Evolutionary conservation across 495 filamentous ascomycete species (phyloP).

Genomic region (Lindgomyces ingoldianus): DNA sequence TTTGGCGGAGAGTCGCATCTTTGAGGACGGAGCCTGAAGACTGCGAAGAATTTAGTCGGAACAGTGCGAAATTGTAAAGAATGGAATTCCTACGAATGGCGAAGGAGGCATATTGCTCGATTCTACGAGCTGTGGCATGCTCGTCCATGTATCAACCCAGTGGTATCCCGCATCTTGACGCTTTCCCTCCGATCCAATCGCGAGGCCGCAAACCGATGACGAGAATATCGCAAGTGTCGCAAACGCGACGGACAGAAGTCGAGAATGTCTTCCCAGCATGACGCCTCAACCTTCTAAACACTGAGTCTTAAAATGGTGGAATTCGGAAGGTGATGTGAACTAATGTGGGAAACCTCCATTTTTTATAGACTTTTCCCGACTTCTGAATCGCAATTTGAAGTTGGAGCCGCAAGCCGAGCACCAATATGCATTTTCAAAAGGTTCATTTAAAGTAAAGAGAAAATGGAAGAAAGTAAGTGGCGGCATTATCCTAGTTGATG

Average conservation of each 20-base stretch:
- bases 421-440: neutral
- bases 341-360: neutral
- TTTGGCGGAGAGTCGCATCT: conserved; percentile 68
- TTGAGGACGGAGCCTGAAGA: conserved; percentile 40
- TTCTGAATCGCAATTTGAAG: neutral
- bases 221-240: neutral
- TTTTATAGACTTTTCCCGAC: neutral
- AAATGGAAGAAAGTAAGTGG: neutral
- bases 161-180: conserved; percentile 41
- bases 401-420: neutral
- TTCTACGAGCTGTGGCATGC: conserved; percentile 68
- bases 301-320: neutral
- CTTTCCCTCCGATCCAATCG: neutral
- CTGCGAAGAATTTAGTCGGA: neutral
- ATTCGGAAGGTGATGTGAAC: neutral
- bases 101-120: conserved; percentile 60
- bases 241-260: neutral
- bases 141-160: conserved; percentile 67
- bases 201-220: neutral
- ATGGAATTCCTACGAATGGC: conserved; percentile 55
- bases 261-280: neutral
- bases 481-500: neutral
- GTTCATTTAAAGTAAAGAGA: neutral
- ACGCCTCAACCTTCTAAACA: neutral
- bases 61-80: neutral